These are phyloP conservation scores for Microbotryum violaceum DNA, from an alignment of 1,284 basidiomycete species.

Conservation along the genomic window DNA sequence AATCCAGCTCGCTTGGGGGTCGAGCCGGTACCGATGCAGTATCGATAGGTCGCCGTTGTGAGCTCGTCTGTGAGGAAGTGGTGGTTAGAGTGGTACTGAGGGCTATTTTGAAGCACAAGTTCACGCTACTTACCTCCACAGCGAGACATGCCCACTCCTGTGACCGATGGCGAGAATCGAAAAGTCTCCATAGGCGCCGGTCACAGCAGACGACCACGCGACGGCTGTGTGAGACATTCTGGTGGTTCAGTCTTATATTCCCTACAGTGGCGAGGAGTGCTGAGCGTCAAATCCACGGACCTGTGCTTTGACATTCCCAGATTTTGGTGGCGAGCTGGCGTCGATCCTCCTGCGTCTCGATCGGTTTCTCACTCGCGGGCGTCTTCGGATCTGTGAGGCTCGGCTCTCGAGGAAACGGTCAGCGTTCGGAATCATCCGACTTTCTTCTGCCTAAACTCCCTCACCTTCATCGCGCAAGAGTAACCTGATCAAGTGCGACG, in stretches of 20 bases:
- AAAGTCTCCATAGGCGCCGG: neutral
- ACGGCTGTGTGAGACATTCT: neutral
- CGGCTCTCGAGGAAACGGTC: neutral
- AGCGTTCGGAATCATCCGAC: neutral
- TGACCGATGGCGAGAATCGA: constrained; percentile 25
- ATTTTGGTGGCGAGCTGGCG: constrained; percentile 1
- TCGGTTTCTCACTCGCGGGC: neutral
- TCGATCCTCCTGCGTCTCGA: constrained; percentile 1
- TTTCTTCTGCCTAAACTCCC: neutral
- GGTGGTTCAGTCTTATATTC: no score
- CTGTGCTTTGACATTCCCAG: constrained; percentile 3
- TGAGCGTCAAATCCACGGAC: neutral
- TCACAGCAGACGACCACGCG: constrained; percentile 14
- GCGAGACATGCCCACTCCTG: constrained; percentile 19
- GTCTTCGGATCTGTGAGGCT: neutral
- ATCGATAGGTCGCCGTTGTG: neutral
- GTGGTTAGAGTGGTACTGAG: neutral
- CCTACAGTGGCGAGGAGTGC: no score
- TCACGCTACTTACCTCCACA: constrained; percentile 15
- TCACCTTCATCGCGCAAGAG: constrained; percentile 2
- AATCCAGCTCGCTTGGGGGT: constrained; percentile 8
- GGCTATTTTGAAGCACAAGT: neutral
- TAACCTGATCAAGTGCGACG: neutral
- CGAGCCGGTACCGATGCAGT: constrained; percentile 8
- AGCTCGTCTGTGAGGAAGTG: neutral